These are phyloP conservation scores for Clausena lansium DNA, from an alignment of 345 rosid species.

Conservation along the genomic window DNA sequence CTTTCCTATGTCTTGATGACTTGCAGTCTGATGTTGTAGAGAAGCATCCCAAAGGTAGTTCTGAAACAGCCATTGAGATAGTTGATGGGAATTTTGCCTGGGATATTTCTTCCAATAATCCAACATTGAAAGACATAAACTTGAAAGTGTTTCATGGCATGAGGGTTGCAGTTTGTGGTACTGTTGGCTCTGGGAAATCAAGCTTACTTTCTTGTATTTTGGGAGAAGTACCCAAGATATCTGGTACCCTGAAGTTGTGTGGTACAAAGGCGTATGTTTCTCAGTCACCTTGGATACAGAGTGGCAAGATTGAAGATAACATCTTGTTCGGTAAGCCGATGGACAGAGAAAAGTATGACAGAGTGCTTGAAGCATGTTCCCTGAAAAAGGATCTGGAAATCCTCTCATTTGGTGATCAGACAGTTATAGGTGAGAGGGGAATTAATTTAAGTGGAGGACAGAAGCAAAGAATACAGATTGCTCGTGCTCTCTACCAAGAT, in stretches of 20 bases:
- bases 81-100: conserved; percentile 54
- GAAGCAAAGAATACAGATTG: conserved; percentile 82
- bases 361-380: conserved; percentile 66
- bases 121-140: conserved; percentile 52
- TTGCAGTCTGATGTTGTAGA: conserved; percentile 49
- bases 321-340: conserved; percentile 72
- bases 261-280: conserved; percentile 80
- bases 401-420: conserved; percentile 85
- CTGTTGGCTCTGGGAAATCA: conserved; percentile 82
- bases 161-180: conserved; percentile 79
- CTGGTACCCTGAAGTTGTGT: conserved; percentile 56
- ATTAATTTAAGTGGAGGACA: conserved; percentile 90
- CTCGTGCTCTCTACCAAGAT: conserved; percentile 86
- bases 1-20: conserved; percentile 55
- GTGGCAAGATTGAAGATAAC: conserved; percentile 77
- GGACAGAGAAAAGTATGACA: conserved; percentile 62
- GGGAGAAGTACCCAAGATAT: conserved; percentile 65
- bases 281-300: conserved; percentile 91
- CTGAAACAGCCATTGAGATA: conserved; percentile 46
- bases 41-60: conserved; percentile 42
- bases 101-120: conserved; percentile 43
- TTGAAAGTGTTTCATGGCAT: conserved; percentile 50
- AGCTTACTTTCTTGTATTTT: conserved; percentile 69
- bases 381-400: conserved; percentile 70
- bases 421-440: conserved; percentile 86